Base-by-base conservation (phyloP, 805 yeast species). In the Pichia phayaonensis region DNA sequence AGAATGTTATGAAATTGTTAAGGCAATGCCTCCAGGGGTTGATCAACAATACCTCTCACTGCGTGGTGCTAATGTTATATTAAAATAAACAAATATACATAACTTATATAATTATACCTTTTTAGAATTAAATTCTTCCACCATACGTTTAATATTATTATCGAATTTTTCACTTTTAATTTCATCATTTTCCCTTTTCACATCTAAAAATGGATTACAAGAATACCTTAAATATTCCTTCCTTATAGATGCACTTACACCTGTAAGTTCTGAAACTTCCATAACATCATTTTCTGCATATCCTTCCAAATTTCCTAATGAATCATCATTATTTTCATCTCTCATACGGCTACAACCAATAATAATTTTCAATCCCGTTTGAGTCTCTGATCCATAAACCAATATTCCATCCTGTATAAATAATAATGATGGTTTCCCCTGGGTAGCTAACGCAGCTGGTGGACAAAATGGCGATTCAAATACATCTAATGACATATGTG, bases 21-120 rank as follows among this genome's bases (percentile, higher is more conserved):
- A 81, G 63, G 80, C 80, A 55, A 80, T 92, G 81, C 84, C 90
- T 1, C 87, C 95, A 3, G 96, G 97, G 23, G 85, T 86, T 27
- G 97, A 92, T 67, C 98, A 92, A 68, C 95, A 90, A 66, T 92
- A 90, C 64, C 72, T 92, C 61, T 86, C 86, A 56, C 71, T 92
- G 53, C 76, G 98, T 59, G 88, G 86, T 48, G 98, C 96, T 40
- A 86, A 92, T 63, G 89, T 90, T 18, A 80, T 92, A 10, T 72
- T 90, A 64, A 82, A 86, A 52, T 65, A 54, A 54, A 8, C 20
- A 20, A 27, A 31, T 47, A 40, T 45, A 26, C 43, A 50, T 53
- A 24, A 22, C 12, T 13, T 26, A 22, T n/a, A 21, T 13, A 27
- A 46, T 43, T 21, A 40, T 42, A 31, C 21, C 34, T 42, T 36